phyloP scores from a whole-genome alignment of 2,329 filamentous ascomycete genomes.

The Scytalidium sp. region DNA sequence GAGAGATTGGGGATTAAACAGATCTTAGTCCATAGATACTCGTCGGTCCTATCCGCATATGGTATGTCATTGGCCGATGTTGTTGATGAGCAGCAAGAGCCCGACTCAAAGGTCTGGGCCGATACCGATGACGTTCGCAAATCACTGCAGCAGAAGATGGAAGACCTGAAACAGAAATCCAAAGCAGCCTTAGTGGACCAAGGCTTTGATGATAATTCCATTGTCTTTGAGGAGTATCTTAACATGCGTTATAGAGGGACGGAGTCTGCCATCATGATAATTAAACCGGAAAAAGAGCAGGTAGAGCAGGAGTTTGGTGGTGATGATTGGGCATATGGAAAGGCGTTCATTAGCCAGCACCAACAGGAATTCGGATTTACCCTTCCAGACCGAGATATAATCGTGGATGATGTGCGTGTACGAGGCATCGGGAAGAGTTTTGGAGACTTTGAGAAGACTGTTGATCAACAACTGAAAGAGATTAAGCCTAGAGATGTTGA shows the following conservation, averaged over 20 bases:
- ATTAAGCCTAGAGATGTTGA: constrained; percentile 51
- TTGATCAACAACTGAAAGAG: constrained; percentile 77
- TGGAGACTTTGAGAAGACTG: constrained; percentile 73
- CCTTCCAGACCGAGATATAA: constrained; percentile 78
- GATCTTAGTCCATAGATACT: constrained; percentile 83
- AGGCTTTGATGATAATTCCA: constrained; percentile 71
- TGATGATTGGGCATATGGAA: constrained; percentile 78
- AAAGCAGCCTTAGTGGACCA: constrained; percentile 66
- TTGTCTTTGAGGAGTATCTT: constrained; percentile 86
- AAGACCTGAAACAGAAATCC: constrained; percentile 75
- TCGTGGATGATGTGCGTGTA: constrained; percentile 85
- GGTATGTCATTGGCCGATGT: constrained; percentile 93
- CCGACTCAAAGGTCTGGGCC: constrained; percentile 61
- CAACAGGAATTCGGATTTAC: constrained; percentile 93
- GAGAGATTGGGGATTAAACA: constrained; percentile 80
- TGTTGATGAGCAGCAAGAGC: constrained; percentile 85
- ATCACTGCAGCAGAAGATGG: constrained; percentile 70
- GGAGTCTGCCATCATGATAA: constrained; percentile 86
- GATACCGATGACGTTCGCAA: constrained; percentile 55
- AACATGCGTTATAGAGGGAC: constrained; percentile 93
- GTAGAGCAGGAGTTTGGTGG: constrained; percentile 55
- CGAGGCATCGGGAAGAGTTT: constrained; percentile 89
- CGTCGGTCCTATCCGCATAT: constrained; percentile 85
- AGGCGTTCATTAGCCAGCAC: constrained; percentile 83
- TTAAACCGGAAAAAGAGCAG: constrained; percentile 67